Percentiles rank a stretch among this genome's conserved stretches.
Conservation (phyloP, 2,329 filamentous ascomycete species). For the Leptographium wingfieldii region DNA sequence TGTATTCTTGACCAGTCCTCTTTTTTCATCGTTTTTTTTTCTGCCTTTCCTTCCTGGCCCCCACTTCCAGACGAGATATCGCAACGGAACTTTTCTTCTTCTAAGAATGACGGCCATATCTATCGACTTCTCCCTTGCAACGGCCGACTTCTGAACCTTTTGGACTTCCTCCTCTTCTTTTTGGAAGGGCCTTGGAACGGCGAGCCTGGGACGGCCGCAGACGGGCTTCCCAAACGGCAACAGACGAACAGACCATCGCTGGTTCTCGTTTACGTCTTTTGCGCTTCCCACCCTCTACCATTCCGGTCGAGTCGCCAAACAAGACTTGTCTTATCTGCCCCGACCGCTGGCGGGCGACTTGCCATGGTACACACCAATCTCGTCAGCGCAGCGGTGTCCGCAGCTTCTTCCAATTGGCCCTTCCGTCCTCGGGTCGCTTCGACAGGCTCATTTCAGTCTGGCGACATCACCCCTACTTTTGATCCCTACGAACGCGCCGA, state of each 20-base stretch:
- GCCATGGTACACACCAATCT: conserved; percentile 13
- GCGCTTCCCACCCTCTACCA: not conserved
- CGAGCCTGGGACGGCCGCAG: not conserved
- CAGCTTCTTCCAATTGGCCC: not conserved
- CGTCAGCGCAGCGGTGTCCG: conserved; percentile 7
- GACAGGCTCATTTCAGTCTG: conserved; percentile 38
- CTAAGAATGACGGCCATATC: not conserved
- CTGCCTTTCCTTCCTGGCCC: not conserved
- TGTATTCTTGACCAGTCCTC: not conserved
- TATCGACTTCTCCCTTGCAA: not conserved
- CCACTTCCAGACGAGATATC: not conserved
- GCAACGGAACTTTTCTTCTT: not conserved
- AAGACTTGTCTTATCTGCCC: not conserved
- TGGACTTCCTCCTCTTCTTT: too few species aligned
- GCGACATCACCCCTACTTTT: conserved; percentile 32
- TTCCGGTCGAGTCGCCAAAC: not conserved
- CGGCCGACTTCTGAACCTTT: not conserved
- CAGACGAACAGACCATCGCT: not conserved
- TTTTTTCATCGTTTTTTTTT: not conserved
- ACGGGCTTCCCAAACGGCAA: not conserved
- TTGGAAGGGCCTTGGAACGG: not conserved
- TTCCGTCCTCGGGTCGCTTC: conserved; percentile 16
- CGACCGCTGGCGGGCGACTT: not conserved
- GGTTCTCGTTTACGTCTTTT: too few species aligned
- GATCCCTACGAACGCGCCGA: conserved; percentile 12